A percentile compares a stretch with the other conserved stretches of the same genome.
phyloP scores from a whole-genome alignment of 2,329 filamentous ascomycete genomes.

The Thelonectria rubi region DNA sequence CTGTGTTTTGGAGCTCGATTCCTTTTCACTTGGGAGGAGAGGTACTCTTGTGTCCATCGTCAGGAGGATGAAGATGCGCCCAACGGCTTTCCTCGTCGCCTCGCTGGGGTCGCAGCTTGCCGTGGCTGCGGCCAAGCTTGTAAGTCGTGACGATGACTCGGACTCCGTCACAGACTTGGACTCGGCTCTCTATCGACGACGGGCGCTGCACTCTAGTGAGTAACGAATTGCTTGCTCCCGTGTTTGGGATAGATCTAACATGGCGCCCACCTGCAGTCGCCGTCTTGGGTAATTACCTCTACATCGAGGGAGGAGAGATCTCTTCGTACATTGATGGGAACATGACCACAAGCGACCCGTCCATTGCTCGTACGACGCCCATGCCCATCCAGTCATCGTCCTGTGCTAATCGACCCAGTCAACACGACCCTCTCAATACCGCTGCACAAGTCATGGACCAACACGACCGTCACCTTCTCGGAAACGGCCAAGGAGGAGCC shows the following conservation, averaged over 20 bases:
- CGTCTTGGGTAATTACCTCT: slow-evolving; percentile 10
- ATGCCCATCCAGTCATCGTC: too few species aligned
- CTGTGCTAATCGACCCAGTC: slow-evolving; percentile 1
- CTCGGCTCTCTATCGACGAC: slow-evolving; percentile 6
- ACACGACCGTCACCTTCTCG: slow-evolving; percentile 8
- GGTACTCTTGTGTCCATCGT: neutral
- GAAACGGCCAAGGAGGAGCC: slow-evolving; percentile 16
- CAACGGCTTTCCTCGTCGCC: neutral
- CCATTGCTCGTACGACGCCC: neutral
- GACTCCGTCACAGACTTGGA: neutral
- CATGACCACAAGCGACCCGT: neutral
- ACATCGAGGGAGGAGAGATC: slow-evolving; percentile 16
- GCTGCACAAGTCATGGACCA: slow-evolving; percentile 14
- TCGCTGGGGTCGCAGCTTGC: slow-evolving; percentile 7
- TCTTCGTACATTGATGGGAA: slow-evolving; percentile 5
- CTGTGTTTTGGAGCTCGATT: neutral
- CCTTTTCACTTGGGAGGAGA: neutral
- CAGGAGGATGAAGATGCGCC: neutral
- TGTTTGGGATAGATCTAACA: neutral
- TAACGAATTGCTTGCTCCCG: neutral
- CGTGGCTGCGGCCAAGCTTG: neutral
- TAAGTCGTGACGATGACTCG: neutral
- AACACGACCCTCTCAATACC: slow-evolving; percentile 10
- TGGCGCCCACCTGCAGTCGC: neutral
- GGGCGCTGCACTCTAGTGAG: slow-evolving; percentile 14